phyloP scores from a whole-genome alignment of 2,329 filamentous ascomycete genomes.

The Fusarium dlaminii region DNA sequence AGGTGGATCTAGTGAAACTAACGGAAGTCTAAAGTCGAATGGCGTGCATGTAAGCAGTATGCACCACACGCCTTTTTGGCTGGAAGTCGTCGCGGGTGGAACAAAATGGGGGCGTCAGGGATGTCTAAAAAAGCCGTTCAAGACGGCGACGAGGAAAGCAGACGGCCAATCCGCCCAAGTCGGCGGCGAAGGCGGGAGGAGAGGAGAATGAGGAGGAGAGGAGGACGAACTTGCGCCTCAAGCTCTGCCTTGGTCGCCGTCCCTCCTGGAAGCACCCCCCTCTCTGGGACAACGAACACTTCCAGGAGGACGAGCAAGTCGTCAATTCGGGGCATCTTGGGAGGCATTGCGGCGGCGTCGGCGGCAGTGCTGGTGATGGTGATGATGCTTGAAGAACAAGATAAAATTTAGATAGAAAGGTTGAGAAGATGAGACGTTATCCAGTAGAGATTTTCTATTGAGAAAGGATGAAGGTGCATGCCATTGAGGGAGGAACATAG shows the following conservation, averaged over 20 bases:
- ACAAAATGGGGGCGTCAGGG: neutral
- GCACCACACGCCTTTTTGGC: neutral
- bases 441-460: neutral
- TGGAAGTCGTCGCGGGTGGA: neutral
- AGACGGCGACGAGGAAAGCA: fast-evolving
- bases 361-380: neutral
- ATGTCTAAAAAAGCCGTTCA: neutral
- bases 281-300: neutral
- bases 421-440: fast-evolving
- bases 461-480: neutral
- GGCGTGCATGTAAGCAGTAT: neutral
- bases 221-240: neutral
- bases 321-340: neutral
- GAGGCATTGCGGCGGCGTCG: neutral
- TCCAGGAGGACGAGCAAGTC: neutral
- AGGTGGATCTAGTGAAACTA: neutral
- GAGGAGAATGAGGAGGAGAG: no score
- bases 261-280: neutral
- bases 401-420: neutral
- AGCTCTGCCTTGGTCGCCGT: neutral
- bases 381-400: neutral
- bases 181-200: neutral
- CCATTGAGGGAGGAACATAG: no score
- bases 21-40: neutral
- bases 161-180: neutral